Percentiles rank a stretch among this genome's conserved stretches.
Evolutionary conservation across 352 stramenopile genomes (phyloP).

Genomic region (Pythium rishiriense): DNA sequence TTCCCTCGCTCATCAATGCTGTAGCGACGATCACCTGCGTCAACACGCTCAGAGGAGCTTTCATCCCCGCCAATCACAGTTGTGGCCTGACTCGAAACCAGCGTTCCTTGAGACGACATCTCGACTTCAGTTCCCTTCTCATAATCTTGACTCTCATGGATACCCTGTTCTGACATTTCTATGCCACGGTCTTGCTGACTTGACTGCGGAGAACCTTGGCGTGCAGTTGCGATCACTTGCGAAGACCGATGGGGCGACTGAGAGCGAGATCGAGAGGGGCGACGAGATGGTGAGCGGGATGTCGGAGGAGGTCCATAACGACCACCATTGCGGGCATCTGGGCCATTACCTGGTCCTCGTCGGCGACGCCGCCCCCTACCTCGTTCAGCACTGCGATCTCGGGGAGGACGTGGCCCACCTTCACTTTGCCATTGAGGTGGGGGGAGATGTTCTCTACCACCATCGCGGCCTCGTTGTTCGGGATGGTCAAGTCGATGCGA

Average conservation of each 20-base stretch:
- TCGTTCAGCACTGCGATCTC: slow-evolving; percentile 11
- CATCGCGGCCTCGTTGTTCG: slow-evolving; percentile 2
- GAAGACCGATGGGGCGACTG: slow-evolving; percentile 3
- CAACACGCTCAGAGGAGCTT: background rate
- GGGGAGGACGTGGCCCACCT: slow-evolving; percentile 2
- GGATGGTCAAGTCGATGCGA: background rate
- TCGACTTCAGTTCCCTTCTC: background rate
- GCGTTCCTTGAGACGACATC: slow-evolving; percentile 3
- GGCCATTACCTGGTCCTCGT: background rate
- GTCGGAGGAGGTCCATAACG: slow-evolving; percentile 5
- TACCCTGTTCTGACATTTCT: background rate
- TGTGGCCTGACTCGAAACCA: slow-evolving; percentile 10
- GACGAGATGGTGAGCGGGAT: slow-evolving; percentile 7
- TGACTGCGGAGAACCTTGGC: background rate
- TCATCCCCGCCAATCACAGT: slow-evolving; percentile 12
- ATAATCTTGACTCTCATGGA: background rate
- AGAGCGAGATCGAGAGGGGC: slow-evolving; percentile 17
- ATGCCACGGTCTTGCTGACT: background rate
- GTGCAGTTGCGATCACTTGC: background rate
- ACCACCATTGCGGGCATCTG: slow-evolving; percentile 3
- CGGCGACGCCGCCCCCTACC: background rate
- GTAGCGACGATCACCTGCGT: background rate
- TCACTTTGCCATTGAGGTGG: slow-evolving; percentile 1
- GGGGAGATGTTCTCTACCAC: background rate
- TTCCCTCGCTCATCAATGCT: background rate